Evolutionary conservation across 2,329 filamentous ascomycete genomes (phyloP), one percentile per base, ranked within the genome.

Genomic region (Botrytis paeoniae): DNA sequence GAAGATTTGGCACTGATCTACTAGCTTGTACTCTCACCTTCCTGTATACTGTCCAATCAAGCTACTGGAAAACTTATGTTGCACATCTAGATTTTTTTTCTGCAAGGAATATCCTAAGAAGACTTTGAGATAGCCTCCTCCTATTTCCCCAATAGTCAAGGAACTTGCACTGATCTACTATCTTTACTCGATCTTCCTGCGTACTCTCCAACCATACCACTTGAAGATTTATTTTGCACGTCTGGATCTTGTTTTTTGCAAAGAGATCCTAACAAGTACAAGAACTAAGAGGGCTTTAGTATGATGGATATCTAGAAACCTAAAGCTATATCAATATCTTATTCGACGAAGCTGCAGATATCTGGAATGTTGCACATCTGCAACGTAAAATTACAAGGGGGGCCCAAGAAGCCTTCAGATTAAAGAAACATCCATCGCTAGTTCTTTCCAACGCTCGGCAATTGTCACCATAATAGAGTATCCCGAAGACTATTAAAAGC

Each of bases 111-210:
- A 7, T 2, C 41, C 41, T 3, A 7, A 43, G 0, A 7, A 43
- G 16, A 7, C 16, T 43, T 43, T 20, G 4, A 18, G 1, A 43
- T 41, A 43, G 6, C 1, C 41, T 43, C 41, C 16, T 43, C 41
- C 16, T 43, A 20, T 6, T 18, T 20, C 41, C 18, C 6, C 5
- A 1, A 1, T 0, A 1, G 3, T 20, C 1, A 1, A 7, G 8
- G 4, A 20, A 8, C 41, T 20, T 0, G 6, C 16, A 25, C 4
- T n/a, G 7, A 51, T 51, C 25, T 51, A n/a, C 4, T 6, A 5
- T 9, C 22, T 12, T 51, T 6, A 25, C 48, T n/a, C 25, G 0
- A n/a, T 14, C 4, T n/a, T 51, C 9, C 25, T 51, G 10, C 4
- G n/a, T 6, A 51, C 1, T 8, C 9, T 25, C 22, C 22, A 51